Base-by-base conservation (phyloP, 768 basidiomycete genomes). In the Termitomyces sp. region DNA sequence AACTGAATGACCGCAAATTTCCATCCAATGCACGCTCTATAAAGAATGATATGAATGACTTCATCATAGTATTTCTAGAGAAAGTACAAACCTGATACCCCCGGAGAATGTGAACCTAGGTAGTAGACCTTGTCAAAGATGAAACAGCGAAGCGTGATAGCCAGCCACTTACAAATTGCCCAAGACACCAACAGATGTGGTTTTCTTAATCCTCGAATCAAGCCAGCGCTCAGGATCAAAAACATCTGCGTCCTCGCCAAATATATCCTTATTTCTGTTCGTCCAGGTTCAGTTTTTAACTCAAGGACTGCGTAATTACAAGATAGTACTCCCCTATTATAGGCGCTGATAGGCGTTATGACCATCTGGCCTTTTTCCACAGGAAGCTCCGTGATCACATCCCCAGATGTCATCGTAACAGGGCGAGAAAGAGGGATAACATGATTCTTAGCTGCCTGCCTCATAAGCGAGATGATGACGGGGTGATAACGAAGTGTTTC, bases 391-490 rank as follows among this genome's bases (percentile, higher is more conserved):
- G 62, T 70, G 34, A 83, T 68, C 12, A 70, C 57, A 53, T 79
- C 69, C 33, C 83, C 84, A 3, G 75, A 72, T 20, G 66, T 64
- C 4, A 76, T 79, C 15, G 63, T 73, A 37, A 85, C 74, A n/a
- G 84, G 80, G 41, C 68, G 77, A 6, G 78, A 75, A 13, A 89
- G 75, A 3, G 87, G 84, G 31, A 88, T 68, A 45, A 78, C 73
- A 56, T 86, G 81, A 60, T 88, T 85, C 49, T 72, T 68, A 1
- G 65, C 68, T 10, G 85, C 75, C 51, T 77, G 64, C 22, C 79
- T 64, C 57, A 65, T 71, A 20, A 66, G 69, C 46, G 68, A 68
- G 51, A 69, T 68, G 3, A 70, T 66, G 2, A 71, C 72, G 16
- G 77, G 75, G 55, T 80, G 74, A 58, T 68, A 78, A 34, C 81